Percentiles rank a stretch among this genome's conserved stretches.
phyloP scores from a whole-genome alignment of 441 rosid species.

The Populus tomentosa region DNA sequence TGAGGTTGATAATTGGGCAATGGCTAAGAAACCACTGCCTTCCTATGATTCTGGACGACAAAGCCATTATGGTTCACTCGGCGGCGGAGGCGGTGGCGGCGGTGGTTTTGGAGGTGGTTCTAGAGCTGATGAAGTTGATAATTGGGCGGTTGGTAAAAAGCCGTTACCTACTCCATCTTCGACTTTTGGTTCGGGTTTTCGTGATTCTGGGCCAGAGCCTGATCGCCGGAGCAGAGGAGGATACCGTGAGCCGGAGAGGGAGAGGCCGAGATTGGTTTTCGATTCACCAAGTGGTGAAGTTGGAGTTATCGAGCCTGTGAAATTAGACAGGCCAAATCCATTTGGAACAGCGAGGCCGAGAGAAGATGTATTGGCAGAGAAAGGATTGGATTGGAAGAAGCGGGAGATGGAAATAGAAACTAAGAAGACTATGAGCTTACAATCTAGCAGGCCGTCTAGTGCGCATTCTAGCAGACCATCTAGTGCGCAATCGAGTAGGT shows the following conservation, averaged over 20 bases:
- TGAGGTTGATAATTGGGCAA: slow-evolving; percentile 79
- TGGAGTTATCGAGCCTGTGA: slow-evolving; percentile 38
- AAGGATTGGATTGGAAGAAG: slow-evolving; percentile 91
- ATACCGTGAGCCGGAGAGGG: slow-evolving; percentile 36
- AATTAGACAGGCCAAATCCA: slow-evolving; percentile 63
- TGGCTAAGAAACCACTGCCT: slow-evolving; percentile 50
- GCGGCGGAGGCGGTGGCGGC: slow-evolving; percentile 16
- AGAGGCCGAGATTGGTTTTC: slow-evolving; percentile 65
- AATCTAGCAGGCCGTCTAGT: slow-evolving; percentile 68
- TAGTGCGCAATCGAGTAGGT: slow-evolving; percentile 82
- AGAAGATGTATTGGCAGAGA: slow-evolving; percentile 89
- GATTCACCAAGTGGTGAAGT: slow-evolving; percentile 15
- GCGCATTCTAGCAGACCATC: slow-evolving; percentile 91
- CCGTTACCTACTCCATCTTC: slow-evolving; percentile 47
- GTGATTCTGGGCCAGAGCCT: slow-evolving; percentile 47
- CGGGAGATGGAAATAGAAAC: slow-evolving; percentile 74
- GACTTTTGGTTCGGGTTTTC: slow-evolving; percentile 63
- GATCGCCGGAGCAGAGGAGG: slow-evolving; percentile 74
- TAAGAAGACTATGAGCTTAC: slow-evolving; percentile 39
- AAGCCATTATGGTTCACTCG: slow-evolving; percentile 57
- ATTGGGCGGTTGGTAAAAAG: slow-evolving; percentile 55
- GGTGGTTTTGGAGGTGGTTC: slow-evolving; percentile 36
- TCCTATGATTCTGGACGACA: slow-evolving; percentile 53
- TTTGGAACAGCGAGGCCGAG: slow-evolving; percentile 94
- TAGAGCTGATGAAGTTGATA: slow-evolving; percentile 51